These are phyloP conservation scores for Rehmannia glutinosa DNA, from an alignment of 257 asterid genomes.

Conservation along the genomic window DNA sequence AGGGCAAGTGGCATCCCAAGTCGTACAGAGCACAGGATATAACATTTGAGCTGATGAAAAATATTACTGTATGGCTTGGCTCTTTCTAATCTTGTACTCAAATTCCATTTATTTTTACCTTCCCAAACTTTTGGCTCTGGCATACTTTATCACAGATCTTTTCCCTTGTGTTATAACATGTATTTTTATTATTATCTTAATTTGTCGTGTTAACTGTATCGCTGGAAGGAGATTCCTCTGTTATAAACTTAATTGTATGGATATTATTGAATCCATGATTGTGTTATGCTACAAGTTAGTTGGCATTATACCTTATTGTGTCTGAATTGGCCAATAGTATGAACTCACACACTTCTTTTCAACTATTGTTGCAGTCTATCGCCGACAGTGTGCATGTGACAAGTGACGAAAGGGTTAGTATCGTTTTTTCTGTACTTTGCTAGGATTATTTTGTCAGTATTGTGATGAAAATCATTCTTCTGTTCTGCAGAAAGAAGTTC, in stretches of 20 bases:
- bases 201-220: background rate
- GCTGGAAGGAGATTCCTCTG: background rate
- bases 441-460: conserved; percentile 19
- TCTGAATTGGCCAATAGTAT: background rate
- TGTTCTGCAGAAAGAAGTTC: conserved; percentile 54
- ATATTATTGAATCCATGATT: background rate
- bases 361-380: conserved; percentile 69
- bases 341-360: conserved; percentile 17
- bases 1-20: conserved; percentile 92
- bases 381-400: conserved; percentile 76
- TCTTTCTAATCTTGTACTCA: conserved; percentile 1
- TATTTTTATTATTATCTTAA: background rate
- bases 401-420: conserved; percentile 65
- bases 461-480: background rate
- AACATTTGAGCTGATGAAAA: conserved; percentile 51
- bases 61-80: conserved; percentile 57
- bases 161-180: background rate
- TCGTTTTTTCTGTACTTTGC: background rate
- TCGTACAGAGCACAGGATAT: conserved; percentile 68
- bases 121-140: no score
- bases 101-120: background rate
- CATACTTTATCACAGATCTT: no score
- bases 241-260: background rate
- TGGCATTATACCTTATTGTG: background rate
- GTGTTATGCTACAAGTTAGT: background rate